phyloP scores from a whole-genome alignment of 202 grass and related monocot genomes.

The Tripidium arundinaceum region DNA sequence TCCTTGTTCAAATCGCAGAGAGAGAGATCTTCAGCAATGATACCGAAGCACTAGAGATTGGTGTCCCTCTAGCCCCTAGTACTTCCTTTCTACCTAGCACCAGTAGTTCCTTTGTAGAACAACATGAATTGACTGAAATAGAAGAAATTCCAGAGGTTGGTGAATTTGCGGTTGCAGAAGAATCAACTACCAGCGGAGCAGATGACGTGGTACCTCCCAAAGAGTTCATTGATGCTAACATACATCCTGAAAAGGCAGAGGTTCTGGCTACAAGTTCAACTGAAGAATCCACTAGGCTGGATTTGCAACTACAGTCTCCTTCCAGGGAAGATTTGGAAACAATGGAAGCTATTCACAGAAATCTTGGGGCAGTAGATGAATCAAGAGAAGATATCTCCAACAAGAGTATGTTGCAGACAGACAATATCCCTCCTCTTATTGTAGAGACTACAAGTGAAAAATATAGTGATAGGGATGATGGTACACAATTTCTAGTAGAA shows the following conservation, averaged over 20 bases:
- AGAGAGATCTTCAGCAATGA: conserved; percentile 24
- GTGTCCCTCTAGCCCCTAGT: conserved; percentile 1
- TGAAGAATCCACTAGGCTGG: conserved; percentile 21
- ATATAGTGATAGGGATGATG: conserved; percentile 32
- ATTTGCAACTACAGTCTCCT: conserved; percentile 29
- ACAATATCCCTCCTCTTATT: conserved; percentile 19
- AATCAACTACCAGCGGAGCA: conserved; percentile 16
- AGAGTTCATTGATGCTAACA: conserved; percentile 12
- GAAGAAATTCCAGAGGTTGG: background rate
- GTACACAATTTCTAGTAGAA: conserved; percentile 18
- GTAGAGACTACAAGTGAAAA: conserved; percentile 30
- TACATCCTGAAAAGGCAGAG: conserved; percentile 25
- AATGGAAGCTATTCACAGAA: conserved; percentile 29
- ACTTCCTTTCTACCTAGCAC: background rate
- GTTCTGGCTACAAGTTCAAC: conserved; percentile 11
- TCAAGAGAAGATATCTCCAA: conserved; percentile 44
- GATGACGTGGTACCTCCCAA: conserved; percentile 20
- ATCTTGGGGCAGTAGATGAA: conserved; percentile 43
- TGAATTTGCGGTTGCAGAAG: conserved; percentile 38
- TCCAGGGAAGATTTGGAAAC: conserved; percentile 19
- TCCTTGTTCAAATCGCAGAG: conserved; percentile 26
- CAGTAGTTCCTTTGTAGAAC: conserved; percentile 1
- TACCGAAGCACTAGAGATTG: conserved; percentile 3
- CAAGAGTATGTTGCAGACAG: conserved; percentile 16
- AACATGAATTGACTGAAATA: conserved; percentile 20